phyloP scores from a whole-genome alignment of 83 land plant genomes.

The Picea abies region DNA sequence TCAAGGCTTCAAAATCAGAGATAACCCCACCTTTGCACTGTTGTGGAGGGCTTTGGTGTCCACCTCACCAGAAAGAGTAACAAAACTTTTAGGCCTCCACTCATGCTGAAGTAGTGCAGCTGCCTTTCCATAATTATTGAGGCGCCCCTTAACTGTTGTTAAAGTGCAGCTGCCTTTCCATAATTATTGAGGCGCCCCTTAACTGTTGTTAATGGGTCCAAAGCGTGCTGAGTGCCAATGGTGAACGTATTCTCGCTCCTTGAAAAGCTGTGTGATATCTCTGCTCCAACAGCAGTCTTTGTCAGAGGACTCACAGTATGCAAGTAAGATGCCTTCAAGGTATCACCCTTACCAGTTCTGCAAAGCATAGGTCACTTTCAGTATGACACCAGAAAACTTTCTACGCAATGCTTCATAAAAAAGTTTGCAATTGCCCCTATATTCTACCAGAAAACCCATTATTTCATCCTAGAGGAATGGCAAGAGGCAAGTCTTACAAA shows the following conservation, averaged over 20 bases:
- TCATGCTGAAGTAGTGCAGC: conserved; percentile 78
- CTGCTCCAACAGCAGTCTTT: conserved; percentile 76
- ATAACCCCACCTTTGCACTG: conserved; percentile 71
- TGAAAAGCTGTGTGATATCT: conserved; percentile 68
- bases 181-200: too few species aligned
- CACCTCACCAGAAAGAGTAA: conserved; percentile 79
- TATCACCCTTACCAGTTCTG: conserved; percentile 78
- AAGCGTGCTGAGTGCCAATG: conserved; percentile 66
- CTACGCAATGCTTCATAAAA: not conserved
- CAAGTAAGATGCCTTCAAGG: conserved; percentile 70
- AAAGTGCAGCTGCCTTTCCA: too few species aligned
- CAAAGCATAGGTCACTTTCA: not conserved
- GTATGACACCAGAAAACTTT: not conserved
- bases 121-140: conserved; percentile 64
- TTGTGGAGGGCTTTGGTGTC: conserved; percentile 68
- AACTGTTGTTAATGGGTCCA: conserved; percentile 64
- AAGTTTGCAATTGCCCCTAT: not conserved
- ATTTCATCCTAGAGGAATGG: too few species aligned
- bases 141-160: too few species aligned
- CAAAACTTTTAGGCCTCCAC: conserved; percentile 69
- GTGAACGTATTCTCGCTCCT: conserved; percentile 69
- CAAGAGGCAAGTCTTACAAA: conserved; percentile 49
- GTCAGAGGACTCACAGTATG: conserved; percentile 61
- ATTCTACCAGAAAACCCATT: not conserved
- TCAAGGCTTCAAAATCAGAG: conserved; percentile 75